Percentiles rank a stretch among this genome's conserved stretches.
These are phyloP conservation scores for Annulohypoxylon stygium DNA, from an alignment of 495 filamentous ascomycete species.

Conservation along the genomic window DNA sequence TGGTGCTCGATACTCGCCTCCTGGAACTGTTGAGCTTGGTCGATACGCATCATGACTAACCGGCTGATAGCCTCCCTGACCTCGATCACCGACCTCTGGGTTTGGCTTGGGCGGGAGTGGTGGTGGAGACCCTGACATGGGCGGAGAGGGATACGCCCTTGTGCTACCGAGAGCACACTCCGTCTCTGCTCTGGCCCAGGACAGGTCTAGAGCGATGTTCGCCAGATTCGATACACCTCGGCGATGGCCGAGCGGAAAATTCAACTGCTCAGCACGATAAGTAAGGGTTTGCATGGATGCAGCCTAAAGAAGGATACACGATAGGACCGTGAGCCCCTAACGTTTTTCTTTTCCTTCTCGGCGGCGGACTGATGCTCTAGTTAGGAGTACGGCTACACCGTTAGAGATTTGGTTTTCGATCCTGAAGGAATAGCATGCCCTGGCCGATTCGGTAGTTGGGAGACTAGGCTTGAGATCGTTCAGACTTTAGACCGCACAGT, in stretches of 20 bases:
- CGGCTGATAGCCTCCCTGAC: conserved; percentile 63
- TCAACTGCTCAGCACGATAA: conserved; percentile 58
- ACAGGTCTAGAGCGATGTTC: conserved; percentile 76
- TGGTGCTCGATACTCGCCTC: conserved; percentile 56
- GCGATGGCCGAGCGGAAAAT: conserved; percentile 69
- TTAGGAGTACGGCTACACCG: conserved; percentile 34
- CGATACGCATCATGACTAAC: conserved; percentile 63
- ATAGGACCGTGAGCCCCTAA: conserved; percentile 47
- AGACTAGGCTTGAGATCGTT: conserved; percentile 21
- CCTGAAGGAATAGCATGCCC: conserved; percentile 37
- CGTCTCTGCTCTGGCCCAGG: conserved; percentile 75
- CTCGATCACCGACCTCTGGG: conserved; percentile 70
- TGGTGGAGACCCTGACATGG: conserved; percentile 86
- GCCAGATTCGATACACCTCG: conserved; percentile 73
- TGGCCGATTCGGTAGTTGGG: conserved; percentile 31
- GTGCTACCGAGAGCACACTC: conserved; percentile 69
- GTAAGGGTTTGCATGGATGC: conserved; percentile 65
- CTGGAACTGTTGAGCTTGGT: conserved; percentile 57
- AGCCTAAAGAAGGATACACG: conserved; percentile 45
- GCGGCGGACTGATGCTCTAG: conserved; percentile 31
- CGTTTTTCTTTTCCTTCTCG: conserved; percentile 47
- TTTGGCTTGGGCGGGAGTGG: conserved; percentile 74
- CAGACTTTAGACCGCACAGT: conserved; percentile 16
- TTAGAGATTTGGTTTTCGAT: conserved; percentile 27
- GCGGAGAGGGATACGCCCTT: conserved; percentile 80